Evolutionary conservation across 352 stramenopile species (phyloP).

Genomic region (Pythium chondricola): DNA sequence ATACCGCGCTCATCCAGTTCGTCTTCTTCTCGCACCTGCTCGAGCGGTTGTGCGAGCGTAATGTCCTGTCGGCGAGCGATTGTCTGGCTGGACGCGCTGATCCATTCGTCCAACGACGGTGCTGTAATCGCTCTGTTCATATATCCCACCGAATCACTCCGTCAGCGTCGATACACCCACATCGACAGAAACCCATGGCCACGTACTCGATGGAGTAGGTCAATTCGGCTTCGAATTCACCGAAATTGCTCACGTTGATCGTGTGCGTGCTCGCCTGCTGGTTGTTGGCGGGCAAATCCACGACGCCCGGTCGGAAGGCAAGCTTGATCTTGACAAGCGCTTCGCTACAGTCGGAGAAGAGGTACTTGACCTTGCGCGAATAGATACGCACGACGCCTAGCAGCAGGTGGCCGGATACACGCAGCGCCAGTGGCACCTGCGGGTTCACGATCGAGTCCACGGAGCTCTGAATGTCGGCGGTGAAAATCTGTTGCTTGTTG

Average conservation of each 20-base stretch:
- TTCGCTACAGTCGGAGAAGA: conserved; percentile 98
- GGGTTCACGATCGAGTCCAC: conserved; percentile 97
- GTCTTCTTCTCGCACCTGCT: conserved; percentile 40
- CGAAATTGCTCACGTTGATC: conserved; percentile 85
- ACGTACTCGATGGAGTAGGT: conserved; percentile 83
- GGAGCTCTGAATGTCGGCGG: conserved; percentile 94
- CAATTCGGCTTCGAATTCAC: conserved; percentile 80
- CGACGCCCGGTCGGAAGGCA: conserved; percentile 85
- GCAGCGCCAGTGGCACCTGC: conserved; percentile 94
- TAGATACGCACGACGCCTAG: conserved; percentile 99
- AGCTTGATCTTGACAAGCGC: conserved; percentile 99
- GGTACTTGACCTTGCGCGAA: conserved; percentile 96
- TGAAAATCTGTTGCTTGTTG: conserved; percentile 97
- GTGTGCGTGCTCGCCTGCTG: conserved; percentile 61
- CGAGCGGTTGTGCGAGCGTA: conserved; percentile 65
- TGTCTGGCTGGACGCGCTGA: conserved; percentile 69
- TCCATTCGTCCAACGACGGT: conserved; percentile 78
- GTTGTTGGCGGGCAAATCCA: conserved; percentile 61
- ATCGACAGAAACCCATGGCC: too few relatives aligned
- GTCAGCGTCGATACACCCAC: too few relatives aligned
- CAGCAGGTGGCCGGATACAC: conserved; percentile 96
- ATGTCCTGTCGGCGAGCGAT: conserved; percentile 79
- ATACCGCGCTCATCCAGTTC: conserved; percentile 47
- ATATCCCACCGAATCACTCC: too few relatives aligned
- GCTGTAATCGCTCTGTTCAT: conserved; percentile 42